Percentiles rank a stretch among this genome's conserved stretches.
Evolutionary conservation across 176 grass and related monocot species (phyloP).

Genomic region (Chrysopogon serrulatus): DNA sequence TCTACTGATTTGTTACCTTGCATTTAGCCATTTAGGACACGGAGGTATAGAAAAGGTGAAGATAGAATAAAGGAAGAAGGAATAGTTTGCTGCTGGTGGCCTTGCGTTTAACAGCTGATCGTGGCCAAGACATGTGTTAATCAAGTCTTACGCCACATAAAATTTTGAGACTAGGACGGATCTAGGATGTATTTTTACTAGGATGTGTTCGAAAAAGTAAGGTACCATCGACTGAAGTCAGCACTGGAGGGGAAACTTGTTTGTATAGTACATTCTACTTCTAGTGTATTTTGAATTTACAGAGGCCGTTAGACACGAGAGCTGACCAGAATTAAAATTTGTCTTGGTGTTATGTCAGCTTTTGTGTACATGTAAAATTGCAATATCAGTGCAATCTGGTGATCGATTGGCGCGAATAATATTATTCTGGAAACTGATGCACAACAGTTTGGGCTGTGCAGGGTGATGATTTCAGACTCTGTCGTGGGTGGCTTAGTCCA

Average conservation of each 20-base stretch:
- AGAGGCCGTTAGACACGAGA: not conserved
- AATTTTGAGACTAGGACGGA: not conserved
- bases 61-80: not conserved
- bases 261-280: not conserved
- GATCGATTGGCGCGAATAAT: too few species aligned
- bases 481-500: too few species aligned
- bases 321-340: not conserved
- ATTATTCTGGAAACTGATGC: too few species aligned
- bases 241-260: not conserved
- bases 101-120: not conserved
- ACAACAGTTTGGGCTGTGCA: too few species aligned
- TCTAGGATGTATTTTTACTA: not conserved
- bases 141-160: not conserved
- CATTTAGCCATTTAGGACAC: not conserved
- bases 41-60: not conserved
- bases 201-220: not conserved
- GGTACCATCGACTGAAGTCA: not conserved
- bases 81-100: not conserved
- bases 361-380: not conserved
- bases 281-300: not conserved
- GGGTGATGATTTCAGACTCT: too few species aligned
- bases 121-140: not conserved
- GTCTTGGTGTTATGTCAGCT: not conserved
- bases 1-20: constrained; percentile 51
- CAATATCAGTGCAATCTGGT: too few species aligned